These are phyloP conservation scores for Babesia gibsoni DNA, from an alignment of 169 alveolate genomes.

Conservation along the genomic window DNA sequence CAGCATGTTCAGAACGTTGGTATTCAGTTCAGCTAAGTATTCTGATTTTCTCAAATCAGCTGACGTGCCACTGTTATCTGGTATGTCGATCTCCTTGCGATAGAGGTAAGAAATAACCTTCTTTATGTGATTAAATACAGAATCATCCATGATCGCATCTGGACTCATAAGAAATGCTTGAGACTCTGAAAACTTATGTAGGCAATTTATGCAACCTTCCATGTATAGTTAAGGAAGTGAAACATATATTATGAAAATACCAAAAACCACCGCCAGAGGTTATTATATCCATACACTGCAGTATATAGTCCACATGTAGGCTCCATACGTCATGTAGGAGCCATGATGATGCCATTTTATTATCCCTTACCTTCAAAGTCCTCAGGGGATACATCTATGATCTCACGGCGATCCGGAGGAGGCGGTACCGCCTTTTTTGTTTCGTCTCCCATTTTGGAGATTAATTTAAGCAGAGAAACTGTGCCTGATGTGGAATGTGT, in stretches of 20 bases:
- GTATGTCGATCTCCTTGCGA: constrained; percentile 19
- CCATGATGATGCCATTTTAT: no score
- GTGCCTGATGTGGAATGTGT: no score
- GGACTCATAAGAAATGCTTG: constrained; percentile 44
- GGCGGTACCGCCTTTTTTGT: constrained; percentile 3
- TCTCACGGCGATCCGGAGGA: constrained; percentile 38
- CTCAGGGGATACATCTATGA: constrained; percentile 21
- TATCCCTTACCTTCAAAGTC: constrained; percentile 26
- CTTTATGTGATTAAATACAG: constrained; percentile 66
- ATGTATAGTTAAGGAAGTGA: no score
- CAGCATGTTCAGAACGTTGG: constrained; percentile 65
- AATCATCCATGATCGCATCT: constrained; percentile 76
- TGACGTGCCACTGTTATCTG: not conserved
- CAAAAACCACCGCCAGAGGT: no score
- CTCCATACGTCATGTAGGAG: no score
- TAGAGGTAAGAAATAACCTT: constrained; percentile 69
- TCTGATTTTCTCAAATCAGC: constrained; percentile 31
- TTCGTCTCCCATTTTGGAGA: constrained; percentile 16
- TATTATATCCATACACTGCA: no score
- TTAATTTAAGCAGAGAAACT: not conserved
- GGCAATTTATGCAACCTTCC: no score
- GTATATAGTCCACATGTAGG: no score
- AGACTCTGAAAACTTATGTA: constrained; percentile 29
- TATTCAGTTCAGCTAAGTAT: constrained; percentile 65
- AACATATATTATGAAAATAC: no score